phyloP scores from a whole-genome alignment of 106 monocot genomes.

The Ottelia alismoides region DNA sequence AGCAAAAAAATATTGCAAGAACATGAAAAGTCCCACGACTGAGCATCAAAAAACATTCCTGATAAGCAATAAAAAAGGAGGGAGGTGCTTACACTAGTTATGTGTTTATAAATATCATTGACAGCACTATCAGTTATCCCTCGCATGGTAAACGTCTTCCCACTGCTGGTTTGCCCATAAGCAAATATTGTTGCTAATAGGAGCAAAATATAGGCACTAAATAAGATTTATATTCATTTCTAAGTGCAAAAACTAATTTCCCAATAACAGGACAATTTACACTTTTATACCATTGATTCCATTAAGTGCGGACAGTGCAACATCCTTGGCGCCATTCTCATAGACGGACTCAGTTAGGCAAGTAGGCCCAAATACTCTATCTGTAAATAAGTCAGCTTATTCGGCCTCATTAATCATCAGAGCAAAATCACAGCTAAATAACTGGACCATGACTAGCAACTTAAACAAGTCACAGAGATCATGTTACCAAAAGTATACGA shows the following conservation, averaged over 20 bases:
- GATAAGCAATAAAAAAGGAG: too few species aligned
- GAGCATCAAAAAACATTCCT: too few species aligned
- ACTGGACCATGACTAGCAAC: constrained; percentile 1
- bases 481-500: constrained; percentile 70
- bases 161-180: constrained; percentile 97
- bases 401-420: constrained; percentile 5
- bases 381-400: constrained; percentile 27
- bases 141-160: constrained; percentile 90
- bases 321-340: constrained; percentile 83
- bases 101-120: constrained; percentile 81
- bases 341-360: constrained; percentile 64
- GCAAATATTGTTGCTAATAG: constrained; percentile 97
- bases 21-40: too few species aligned
- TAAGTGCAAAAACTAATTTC: too few species aligned
- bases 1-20: too few species aligned
- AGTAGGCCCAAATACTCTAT: constrained; percentile 78
- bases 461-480: not conserved
- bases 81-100: constrained; percentile 76
- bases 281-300: constrained; percentile 93
- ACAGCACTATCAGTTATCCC: constrained; percentile 89
- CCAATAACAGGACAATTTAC: too few species aligned
- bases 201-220: too few species aligned
- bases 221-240: too few species aligned
- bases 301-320: constrained; percentile 74
- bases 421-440: not conserved